Evolutionary conservation across 2,329 filamentous ascomycete species (phyloP).

Genomic region (Neofusicoccum kwambonambiense): DNA sequence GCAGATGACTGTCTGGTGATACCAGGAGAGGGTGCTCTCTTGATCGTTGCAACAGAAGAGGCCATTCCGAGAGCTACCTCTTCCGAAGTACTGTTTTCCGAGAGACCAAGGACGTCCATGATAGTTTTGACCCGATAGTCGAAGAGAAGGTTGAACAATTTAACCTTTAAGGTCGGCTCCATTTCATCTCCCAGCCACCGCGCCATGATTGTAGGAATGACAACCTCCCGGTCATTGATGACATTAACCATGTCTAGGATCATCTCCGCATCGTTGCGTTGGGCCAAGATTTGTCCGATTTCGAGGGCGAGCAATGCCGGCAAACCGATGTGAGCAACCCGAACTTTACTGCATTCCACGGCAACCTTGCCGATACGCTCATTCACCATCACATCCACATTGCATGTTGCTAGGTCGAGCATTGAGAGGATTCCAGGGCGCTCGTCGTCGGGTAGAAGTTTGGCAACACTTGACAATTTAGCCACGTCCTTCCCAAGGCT

Average conservation of each 20-base stretch:
- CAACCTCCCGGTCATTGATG: conserved; percentile 34
- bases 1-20: conserved; percentile 32
- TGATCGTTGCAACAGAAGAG: conserved; percentile 75
- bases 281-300: conserved; percentile 60
- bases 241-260: conserved; percentile 65
- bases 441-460: conserved; percentile 95
- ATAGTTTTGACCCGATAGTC: conserved; percentile 87
- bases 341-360: conserved; percentile 26
- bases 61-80: conserved; percentile 75
- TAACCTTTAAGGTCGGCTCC: conserved; percentile 85
- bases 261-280: conserved; percentile 67
- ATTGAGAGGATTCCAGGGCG: conserved; percentile 83
- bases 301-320: conserved; percentile 81
- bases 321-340: conserved; percentile 66
- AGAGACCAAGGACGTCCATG: conserved; percentile 73
- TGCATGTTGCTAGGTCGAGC: conserved; percentile 52
- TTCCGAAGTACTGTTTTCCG: conserved; percentile 59
- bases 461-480: conserved; percentile 81
- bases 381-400: conserved; percentile 57
- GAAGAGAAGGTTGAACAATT: conserved; percentile 77
- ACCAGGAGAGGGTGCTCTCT: conserved; percentile 59
- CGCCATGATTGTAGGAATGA: conserved; percentile 73
- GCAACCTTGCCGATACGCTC: conserved; percentile 65
- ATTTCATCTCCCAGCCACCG: conserved; percentile 92
- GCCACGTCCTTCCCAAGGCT: conserved; percentile 75